These are phyloP conservation scores for Volvox reticuliferus DNA, from an alignment of 139 green algal genomes.

Conservation along the genomic window DNA sequence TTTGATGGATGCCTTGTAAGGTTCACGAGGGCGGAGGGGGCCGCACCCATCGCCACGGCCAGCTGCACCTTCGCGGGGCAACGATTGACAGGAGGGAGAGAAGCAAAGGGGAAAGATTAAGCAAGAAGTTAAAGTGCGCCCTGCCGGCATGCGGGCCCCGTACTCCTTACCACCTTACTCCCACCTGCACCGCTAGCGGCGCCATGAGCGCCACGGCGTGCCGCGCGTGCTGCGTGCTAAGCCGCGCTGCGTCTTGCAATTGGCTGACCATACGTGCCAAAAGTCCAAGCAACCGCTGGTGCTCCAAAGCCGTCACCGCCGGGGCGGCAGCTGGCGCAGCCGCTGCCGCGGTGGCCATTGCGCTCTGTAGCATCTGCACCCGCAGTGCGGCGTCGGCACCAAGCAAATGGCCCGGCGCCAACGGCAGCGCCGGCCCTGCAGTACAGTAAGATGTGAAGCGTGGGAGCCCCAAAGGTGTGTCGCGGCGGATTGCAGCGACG, in stretches of 20 bases:
- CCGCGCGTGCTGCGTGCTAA: constrained; percentile 20
- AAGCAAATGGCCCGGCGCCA: background rate
- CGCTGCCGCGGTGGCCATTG: background rate
- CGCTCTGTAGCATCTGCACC: background rate
- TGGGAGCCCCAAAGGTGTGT: background rate
- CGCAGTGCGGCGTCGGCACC: background rate
- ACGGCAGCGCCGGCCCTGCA: background rate
- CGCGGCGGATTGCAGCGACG: background rate
- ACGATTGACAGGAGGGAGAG: background rate
- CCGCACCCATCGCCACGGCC: background rate
- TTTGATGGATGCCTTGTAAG: background rate
- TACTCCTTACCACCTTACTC: no score
- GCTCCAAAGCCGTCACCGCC: background rate
- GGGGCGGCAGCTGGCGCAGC: background rate
- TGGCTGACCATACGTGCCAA: background rate
- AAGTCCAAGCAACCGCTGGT: background rate
- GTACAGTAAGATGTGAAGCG: background rate
- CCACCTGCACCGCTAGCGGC: background rate
- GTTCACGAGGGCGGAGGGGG: background rate
- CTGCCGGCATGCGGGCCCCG: no score
- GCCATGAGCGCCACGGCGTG: constrained; percentile 20
- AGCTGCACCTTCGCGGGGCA: background rate
- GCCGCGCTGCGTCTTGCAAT: background rate
- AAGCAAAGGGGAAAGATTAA: background rate
- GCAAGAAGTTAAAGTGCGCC: no score